Percentiles rank a stretch among this genome's conserved stretches.
Evolutionary conservation across 192 early-diverging fungal genomes (phyloP).

Genomic region (Entomortierella parvispora): DNA sequence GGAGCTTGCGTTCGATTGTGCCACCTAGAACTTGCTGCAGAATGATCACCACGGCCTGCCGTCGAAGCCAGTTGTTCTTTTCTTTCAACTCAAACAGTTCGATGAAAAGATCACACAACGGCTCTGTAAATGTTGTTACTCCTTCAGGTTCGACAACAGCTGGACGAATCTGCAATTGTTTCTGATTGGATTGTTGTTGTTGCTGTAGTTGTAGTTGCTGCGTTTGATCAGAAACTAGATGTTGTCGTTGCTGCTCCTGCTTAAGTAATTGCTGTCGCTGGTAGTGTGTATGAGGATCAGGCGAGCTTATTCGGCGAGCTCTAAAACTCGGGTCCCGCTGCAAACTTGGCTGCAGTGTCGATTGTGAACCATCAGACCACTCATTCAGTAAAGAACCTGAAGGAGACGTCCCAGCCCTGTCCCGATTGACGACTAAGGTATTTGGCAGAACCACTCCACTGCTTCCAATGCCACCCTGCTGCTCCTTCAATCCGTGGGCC

Average conservation of each 20-base stretch:
- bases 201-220: slow-evolving; percentile 8
- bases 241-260: slow-evolving; percentile 10
- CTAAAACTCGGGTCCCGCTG: slow-evolving; percentile 12
- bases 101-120: slow-evolving; percentile 84
- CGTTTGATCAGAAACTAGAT: too few species aligned
- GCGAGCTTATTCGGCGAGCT: slow-evolving; percentile 37
- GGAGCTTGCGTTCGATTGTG: slow-evolving; percentile 79
- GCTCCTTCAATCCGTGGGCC: neutral
- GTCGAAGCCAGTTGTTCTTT: slow-evolving; percentile 87
- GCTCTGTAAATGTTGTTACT: slow-evolving; percentile 68
- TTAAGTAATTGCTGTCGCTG: slow-evolving; percentile 22
- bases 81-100: slow-evolving; percentile 95
- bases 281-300: slow-evolving; percentile 41
- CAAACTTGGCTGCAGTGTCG: neutral
- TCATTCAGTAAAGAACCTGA: neutral
- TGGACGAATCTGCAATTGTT: slow-evolving; percentile 15
- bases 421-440: too few species aligned
- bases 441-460: neutral
- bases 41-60: slow-evolving; percentile 86
- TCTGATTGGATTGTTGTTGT: slow-evolving; percentile 21
- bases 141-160: slow-evolving; percentile 44
- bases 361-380: neutral
- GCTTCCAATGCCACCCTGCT: slow-evolving; percentile 11
- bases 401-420: neutral
- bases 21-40: slow-evolving; percentile 90